phyloP scores from a whole-genome alignment of 2,329 filamentous ascomycete genomes.

The Lachnellula cervina region DNA sequence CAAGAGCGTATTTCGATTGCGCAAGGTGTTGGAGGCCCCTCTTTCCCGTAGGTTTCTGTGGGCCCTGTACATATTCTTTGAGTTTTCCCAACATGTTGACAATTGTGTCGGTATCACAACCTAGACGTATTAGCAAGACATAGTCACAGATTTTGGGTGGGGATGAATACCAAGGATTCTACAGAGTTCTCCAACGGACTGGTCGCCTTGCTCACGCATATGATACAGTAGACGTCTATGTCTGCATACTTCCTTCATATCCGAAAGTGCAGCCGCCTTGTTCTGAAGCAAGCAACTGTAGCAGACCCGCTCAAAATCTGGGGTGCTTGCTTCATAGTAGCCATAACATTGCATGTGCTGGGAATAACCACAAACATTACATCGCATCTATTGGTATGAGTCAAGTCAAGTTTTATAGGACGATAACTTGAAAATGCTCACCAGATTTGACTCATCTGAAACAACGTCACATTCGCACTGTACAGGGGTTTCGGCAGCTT shows the following conservation, averaged over 20 bases:
- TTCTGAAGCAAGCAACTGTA: slow-evolving; percentile 18
- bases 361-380: slow-evolving; percentile 13
- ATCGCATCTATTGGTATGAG: slow-evolving; percentile 18
- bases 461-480: slow-evolving; percentile 13
- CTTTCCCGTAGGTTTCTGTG: not conserved
- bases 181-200: slow-evolving; percentile 6
- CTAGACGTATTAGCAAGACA: not conserved
- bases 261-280: not conserved
- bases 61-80: not conserved
- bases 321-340: slow-evolving; percentile 8
- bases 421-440: not conserved
- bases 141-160: not conserved
- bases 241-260: slow-evolving; percentile 9
- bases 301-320: slow-evolving; percentile 8
- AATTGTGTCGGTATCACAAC: not conserved
- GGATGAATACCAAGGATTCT: not conserved
- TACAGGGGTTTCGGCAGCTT: not conserved
- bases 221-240: slow-evolving; percentile 16
- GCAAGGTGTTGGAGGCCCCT: not conserved
- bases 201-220: slow-evolving; percentile 8
- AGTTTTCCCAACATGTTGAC: not conserved
- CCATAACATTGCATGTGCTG: slow-evolving; percentile 24
- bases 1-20: slow-evolving; percentile 4
- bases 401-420: not conserved
- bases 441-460: slow-evolving; percentile 6